Base-by-base conservation (phyloP, 2,329 filamentous ascomycete species). In the Seiridium cupressi region DNA sequence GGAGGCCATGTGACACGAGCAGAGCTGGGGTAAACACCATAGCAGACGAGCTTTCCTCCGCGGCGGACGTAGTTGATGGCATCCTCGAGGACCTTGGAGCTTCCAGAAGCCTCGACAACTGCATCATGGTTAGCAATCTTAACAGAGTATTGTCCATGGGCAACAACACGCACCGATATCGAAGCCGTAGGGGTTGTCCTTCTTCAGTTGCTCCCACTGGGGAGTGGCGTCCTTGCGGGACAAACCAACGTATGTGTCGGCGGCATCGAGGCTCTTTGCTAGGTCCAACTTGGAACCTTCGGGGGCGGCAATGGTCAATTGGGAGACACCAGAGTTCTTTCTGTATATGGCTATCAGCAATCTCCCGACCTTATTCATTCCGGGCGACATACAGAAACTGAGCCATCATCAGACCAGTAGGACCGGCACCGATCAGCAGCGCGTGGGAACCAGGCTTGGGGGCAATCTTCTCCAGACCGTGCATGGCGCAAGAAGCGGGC, bases 31-130 rank as follows among this genome's bases (percentile, higher is more conserved):
- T 91, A 92, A 34, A 92, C 89, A 54, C 87, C 89, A 65, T 91
- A 91, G 62, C 89, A 87, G 48, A 91, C 85, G 38, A 91, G 78
- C 72, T 89, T 91, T 59, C 89, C 89, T 47, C 89, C 89, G 56
- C 88, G 83, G 51, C 87, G 85, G 65, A 89, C 86, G 70, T 89
- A 91, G 75, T 90, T 81, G 72, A 92, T 89, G 35, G 87, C 80
- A 67, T 88, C 84, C 70, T 91, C 88, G 3, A 92, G 81, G 54
- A 92, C 87, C 73, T 85, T 86, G 51, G 84, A 79, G 56, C 83
- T 88, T 18, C 89, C 89, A 10, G 89, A 91, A 42, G 89, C 88
- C 77, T 91, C 87, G 31, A 90, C 82, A 32, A 90, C 78, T 76
- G 70, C 61, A 70, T 63, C 8, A 38, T 38, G 10, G 54, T 63